A percentile compares a stretch with the other conserved stretches of the same genome.
Evolutionary conservation across 805 yeast genomes (phyloP).

Genomic region (Pichia heedii): DNA sequence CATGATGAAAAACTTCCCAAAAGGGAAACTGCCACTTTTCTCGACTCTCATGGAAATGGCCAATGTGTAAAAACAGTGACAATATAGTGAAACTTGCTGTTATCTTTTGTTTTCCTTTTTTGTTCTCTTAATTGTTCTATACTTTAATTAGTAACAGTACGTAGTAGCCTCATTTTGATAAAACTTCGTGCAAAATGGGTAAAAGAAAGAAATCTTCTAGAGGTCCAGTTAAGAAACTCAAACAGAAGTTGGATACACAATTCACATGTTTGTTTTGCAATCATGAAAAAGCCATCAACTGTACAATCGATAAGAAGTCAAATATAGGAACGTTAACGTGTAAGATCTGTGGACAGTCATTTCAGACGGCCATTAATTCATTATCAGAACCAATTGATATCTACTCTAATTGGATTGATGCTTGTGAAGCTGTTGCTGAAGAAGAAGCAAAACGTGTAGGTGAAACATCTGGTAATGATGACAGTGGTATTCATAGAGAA

Average conservation of each 20-base stretch:
- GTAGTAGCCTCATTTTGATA: no score
- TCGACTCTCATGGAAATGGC: neutral
- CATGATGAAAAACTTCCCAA: neutral
- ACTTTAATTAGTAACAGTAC: no score
- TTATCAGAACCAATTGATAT: constrained; percentile 88
- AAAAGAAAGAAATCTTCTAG: constrained; percentile 74
- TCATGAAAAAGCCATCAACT: constrained; percentile 86
- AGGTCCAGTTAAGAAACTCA: constrained; percentile 62
- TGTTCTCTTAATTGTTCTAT: no score
- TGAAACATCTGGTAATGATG: constrained; percentile 7
- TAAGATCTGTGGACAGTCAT: constrained; percentile 89
- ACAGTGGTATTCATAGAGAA: neutral
- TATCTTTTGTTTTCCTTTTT: no score
- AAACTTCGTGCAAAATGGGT: constrained; percentile 26
- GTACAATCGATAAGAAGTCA: constrained; percentile 78
- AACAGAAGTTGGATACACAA: constrained; percentile 69
- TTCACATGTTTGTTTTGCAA: constrained; percentile 92
- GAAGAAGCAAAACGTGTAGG: constrained; percentile 30
- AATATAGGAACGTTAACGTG: constrained; percentile 80
- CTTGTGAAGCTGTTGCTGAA: constrained; percentile 81
- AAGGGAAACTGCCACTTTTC: neutral
- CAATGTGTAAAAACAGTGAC: no score
- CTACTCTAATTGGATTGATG: constrained; percentile 97
- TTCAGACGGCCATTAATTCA: constrained; percentile 81
- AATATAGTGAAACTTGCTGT: no score